These are phyloP conservation scores for Chaetomium tenue DNA, from an alignment of 495 filamentous ascomycete species.

Conservation along the genomic window DNA sequence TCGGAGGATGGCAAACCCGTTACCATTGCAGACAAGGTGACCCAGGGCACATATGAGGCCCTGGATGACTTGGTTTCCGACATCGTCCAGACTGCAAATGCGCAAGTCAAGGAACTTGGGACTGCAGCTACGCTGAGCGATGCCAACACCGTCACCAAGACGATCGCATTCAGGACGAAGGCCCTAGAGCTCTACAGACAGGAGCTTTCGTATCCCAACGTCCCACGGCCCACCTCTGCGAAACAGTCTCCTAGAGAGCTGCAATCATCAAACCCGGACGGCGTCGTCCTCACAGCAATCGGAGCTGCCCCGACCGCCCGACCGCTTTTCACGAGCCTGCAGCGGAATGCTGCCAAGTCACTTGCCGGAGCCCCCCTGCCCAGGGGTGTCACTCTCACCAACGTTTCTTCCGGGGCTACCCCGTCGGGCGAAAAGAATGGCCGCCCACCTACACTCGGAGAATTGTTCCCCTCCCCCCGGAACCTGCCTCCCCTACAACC, in stretches of 20 bases:
- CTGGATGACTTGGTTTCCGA: constrained; percentile 50
- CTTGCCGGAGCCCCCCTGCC: constrained; percentile 67
- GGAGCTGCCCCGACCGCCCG: constrained; percentile 67
- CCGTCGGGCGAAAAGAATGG: constrained; percentile 44
- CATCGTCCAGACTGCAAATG: constrained; percentile 39
- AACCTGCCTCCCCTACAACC: constrained; percentile 66
- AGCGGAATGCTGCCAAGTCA: constrained; percentile 40
- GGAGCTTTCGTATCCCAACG: constrained; percentile 42
- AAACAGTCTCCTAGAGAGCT: constrained; percentile 22
- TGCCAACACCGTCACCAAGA: constrained; percentile 38
- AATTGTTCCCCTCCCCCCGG: constrained; percentile 73
- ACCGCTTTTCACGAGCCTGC: constrained; percentile 80
- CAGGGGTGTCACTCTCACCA: constrained; percentile 68
- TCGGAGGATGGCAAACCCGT: constrained; percentile 36
- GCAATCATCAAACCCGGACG: constrained; percentile 37
- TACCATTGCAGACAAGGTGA: constrained; percentile 50
- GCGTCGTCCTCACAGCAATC: constrained; percentile 67
- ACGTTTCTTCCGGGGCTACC: constrained; percentile 55
- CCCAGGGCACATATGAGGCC: constrained; percentile 42
- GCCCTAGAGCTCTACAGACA: constrained; percentile 43
- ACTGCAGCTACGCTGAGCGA: constrained; percentile 28
- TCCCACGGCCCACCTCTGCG: constrained; percentile 22
- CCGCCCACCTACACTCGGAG: constrained; percentile 65
- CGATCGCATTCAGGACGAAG: constrained; percentile 44
- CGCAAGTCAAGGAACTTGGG: constrained; percentile 44